Evolutionary conservation across 2,329 filamentous ascomycete species (phyloP), one percentile per base, ranked within the genome.

Genomic region (Cladosporium sp.): DNA sequence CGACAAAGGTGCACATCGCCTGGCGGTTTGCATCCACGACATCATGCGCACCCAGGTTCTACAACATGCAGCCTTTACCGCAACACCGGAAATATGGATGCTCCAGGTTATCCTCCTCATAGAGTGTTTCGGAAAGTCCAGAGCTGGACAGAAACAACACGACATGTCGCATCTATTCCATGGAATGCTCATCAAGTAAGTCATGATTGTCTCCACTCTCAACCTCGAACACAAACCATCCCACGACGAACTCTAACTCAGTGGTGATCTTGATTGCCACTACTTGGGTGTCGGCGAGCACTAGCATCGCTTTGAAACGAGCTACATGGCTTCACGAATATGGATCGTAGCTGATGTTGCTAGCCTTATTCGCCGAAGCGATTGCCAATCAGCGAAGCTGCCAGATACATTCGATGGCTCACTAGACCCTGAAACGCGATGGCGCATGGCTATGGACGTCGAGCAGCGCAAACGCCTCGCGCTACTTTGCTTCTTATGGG

Each of bases 401-500:
- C 70, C 75, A 22, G 69, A 72, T 6, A 66, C 67, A 1, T 54
- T 70, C 5, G 65, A 73, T 10, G 67, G 75, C 9, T 69, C 66
- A 0, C 68, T 69, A 0, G 71, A 77, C 42, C 65, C 80, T 0
- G 74, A 82, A 2, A 65, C 71, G 9, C 68, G 76, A 2, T 86
- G 83, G 83, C 72, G 70, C 42, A 70, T 69, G n/a, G 83, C 81
- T 72, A 78, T 80, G 3, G 76, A 81, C 44, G 73, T 76, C 1
- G 83, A 86, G 64, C 80, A 84, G 60, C 82, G 82, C 57, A 85
- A 85, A 68, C 77, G 83, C 53, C 70, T 84, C 0, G 81, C 83
- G 0, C 76, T 85, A 37, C 73, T 84, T 4, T 86, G 83, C 64
- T 87, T 87, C 66, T 81, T 86, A 74, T 86, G 83, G 84, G 84